Evolutionary conservation across 2,329 filamentous ascomycete genomes (phyloP).

Genomic region (Verticillium klebahnii): DNA sequence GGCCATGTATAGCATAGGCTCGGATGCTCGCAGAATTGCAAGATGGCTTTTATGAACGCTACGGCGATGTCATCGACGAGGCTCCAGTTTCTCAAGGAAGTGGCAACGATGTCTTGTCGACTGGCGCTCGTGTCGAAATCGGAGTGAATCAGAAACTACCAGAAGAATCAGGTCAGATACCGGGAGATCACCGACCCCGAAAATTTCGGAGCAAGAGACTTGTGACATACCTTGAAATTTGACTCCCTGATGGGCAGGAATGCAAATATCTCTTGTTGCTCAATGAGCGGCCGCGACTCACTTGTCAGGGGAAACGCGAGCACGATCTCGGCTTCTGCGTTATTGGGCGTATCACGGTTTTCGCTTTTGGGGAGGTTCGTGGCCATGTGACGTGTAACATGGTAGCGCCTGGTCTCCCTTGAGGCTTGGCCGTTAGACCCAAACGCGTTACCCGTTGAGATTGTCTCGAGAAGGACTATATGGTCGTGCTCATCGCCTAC

Average conservation of each 20-base stretch:
- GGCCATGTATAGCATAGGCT: slow-evolving; percentile 38
- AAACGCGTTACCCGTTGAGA: not conserved
- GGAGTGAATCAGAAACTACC: slow-evolving; percentile 41
- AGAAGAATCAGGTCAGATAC: not conserved
- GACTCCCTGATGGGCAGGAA: slow-evolving; percentile 39
- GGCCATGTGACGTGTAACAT: slow-evolving; percentile 22
- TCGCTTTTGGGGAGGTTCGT: slow-evolving; percentile 26
- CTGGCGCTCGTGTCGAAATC: slow-evolving; percentile 44
- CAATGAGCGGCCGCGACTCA: slow-evolving; percentile 24
- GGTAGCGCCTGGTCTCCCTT: slow-evolving; percentile 17
- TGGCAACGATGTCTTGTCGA: slow-evolving; percentile 33
- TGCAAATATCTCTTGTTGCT: slow-evolving; percentile 37
- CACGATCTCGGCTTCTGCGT: slow-evolving; percentile 29
- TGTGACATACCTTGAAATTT: slow-evolving; percentile 34
- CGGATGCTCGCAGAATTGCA: slow-evolving; percentile 30
- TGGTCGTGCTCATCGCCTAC: slow-evolving; percentile 3
- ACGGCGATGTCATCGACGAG: slow-evolving; percentile 30
- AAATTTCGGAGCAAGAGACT: not conserved
- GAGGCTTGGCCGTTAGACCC: not conserved
- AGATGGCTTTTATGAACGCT: slow-evolving; percentile 32
- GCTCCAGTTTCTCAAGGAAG: slow-evolving; percentile 30
- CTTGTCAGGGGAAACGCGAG: slow-evolving; percentile 40
- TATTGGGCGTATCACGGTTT: slow-evolving; percentile 24
- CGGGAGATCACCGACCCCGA: not conserved
- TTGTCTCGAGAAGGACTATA: slow-evolving; percentile 4